These are phyloP conservation scores for Ensete ventricosum DNA, from an alignment of 176 grass and related monocot species.

Conservation along the genomic window DNA sequence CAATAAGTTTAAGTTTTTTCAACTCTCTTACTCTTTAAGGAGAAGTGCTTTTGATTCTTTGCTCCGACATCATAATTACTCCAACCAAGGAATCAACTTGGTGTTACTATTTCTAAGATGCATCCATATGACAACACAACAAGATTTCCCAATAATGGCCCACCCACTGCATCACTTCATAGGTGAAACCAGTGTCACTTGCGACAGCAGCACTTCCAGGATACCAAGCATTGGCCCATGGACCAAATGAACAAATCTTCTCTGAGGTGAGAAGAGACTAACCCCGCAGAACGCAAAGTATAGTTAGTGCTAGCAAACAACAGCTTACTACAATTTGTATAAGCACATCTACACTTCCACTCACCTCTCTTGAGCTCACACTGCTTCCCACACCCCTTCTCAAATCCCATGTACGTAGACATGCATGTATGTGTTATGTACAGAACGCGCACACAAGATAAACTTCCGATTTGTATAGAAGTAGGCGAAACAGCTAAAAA, in stretches of 20 bases:
- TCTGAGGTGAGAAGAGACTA: background rate
- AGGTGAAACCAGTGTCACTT: background rate
- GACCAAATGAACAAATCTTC: background rate
- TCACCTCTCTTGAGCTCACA: background rate
- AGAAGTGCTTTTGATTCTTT: background rate
- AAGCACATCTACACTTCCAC: background rate
- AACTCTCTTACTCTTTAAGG: background rate
- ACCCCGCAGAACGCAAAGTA: background rate
- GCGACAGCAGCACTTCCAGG: background rate
- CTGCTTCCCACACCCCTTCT: background rate
- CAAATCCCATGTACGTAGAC: background rate
- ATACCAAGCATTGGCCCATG: background rate
- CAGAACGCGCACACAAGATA: no score
- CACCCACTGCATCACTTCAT: background rate
- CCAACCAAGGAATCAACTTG: background rate
- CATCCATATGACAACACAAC: background rate
- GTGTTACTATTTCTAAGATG: constrained; percentile 6
- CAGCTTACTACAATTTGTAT: background rate
- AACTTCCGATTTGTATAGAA: no score
- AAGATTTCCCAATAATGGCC: background rate
- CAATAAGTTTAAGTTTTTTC: no score
- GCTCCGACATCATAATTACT: background rate
- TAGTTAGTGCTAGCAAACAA: background rate
- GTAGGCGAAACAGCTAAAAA: no score
- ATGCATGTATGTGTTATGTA: no score